Conservation (phyloP, 2,329 filamentous ascomycete species). For the Paecilomyces variotii region DNA sequence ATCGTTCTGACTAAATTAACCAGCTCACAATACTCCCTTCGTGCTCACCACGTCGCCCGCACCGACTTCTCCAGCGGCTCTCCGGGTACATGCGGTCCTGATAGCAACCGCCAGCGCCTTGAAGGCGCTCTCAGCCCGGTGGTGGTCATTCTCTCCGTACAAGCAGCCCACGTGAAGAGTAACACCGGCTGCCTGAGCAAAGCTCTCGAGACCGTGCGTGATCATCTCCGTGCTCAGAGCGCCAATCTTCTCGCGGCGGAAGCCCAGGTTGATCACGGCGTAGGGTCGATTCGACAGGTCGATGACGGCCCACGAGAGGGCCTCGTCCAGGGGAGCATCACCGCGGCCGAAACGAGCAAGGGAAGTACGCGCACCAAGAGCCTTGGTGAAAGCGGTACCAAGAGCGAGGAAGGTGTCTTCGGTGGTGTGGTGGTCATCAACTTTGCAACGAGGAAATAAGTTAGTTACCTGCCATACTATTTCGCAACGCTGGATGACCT, state of each 20-base stretch:
- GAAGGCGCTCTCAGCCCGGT: constrained; percentile 91
- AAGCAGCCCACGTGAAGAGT: constrained; percentile 95
- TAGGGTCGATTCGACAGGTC: constrained; percentile 91
- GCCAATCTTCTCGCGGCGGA: constrained; percentile 87
- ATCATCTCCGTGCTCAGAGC: constrained; percentile 95
- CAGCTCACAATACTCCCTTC: constrained; percentile 68
- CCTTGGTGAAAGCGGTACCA: constrained; percentile 72
- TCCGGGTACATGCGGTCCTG: constrained; percentile 63
- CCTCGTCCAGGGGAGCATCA: constrained; percentile 91
- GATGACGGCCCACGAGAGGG: constrained; percentile 84
- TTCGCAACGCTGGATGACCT: background rate
- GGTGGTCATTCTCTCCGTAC: constrained; percentile 88
- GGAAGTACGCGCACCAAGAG: constrained; percentile 69
- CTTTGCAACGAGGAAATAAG: constrained; percentile 34
- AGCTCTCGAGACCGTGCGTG: constrained; percentile 88
- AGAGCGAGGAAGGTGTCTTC: constrained; percentile 93
- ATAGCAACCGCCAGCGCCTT: constrained; percentile 90
- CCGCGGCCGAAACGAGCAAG: constrained; percentile 86
- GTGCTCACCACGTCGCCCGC: constrained; percentile 94
- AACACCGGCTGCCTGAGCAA: constrained; percentile 79
- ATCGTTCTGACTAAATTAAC: background rate
- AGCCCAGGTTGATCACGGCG: constrained; percentile 71
- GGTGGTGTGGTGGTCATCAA: constrained; percentile 97
- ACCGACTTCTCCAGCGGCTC: constrained; percentile 68
- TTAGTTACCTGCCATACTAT: background rate